These are phyloP conservation scores for Pichia sp. DNA, from an alignment of 1,139 yeast genomes.

Conservation along the genomic window DNA sequence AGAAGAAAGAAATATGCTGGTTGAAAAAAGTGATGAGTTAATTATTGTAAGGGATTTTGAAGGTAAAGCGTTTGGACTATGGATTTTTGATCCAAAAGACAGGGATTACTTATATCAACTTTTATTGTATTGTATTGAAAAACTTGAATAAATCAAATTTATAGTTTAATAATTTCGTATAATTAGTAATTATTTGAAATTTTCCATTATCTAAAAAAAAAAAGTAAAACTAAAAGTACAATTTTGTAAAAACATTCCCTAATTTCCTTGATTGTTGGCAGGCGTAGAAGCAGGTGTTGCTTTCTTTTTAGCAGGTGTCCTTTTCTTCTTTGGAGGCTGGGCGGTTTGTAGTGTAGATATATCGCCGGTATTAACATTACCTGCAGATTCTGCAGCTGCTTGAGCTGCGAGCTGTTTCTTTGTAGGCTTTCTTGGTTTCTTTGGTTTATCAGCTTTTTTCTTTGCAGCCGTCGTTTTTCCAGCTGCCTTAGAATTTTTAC, in stretches of 20 bases:
- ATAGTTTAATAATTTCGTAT: too few relatives aligned
- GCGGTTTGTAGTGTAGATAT: constrained; percentile 17
- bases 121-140: constrained; percentile 49
- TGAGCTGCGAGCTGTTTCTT: constrained; percentile 30
- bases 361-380: constrained; percentile 12
- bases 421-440: constrained; percentile 28
- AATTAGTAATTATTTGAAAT: neutral
- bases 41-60: constrained; percentile 70
- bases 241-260: neutral
- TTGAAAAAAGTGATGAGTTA: constrained; percentile 72
- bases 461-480: constrained; percentile 11
- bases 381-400: constrained; percentile 20
- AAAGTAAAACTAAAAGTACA: neutral
- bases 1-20: constrained; percentile 54
- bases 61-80: constrained; percentile 80
- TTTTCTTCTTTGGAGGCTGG: constrained; percentile 26
- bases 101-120: constrained; percentile 53
- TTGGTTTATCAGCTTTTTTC: constrained; percentile 24
- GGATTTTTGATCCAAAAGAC: constrained; percentile 80
- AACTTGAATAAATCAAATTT: constrained; percentile 4
- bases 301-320: constrained; percentile 25
- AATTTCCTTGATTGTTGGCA: neutral
- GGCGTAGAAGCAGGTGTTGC: constrained; percentile 2
- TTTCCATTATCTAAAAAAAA: neutral
- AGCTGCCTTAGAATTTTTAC: constrained; percentile 10